Evolutionary conservation across 306 rosid genomes (phyloP).

Genomic region (Gastrolobium bilobum): DNA sequence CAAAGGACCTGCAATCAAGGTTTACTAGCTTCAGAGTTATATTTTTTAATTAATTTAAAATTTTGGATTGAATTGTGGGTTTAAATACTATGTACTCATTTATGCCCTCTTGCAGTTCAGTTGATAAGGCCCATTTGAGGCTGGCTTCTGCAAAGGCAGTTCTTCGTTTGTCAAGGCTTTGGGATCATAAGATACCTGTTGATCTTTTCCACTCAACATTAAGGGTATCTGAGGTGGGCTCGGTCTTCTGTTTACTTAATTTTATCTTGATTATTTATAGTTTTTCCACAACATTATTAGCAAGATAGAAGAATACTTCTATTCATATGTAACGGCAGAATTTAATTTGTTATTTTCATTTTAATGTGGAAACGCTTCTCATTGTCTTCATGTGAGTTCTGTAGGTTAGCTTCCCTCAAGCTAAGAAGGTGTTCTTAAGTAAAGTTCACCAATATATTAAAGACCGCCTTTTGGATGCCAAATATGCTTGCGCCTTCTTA

Average conservation of each 20-base stretch:
- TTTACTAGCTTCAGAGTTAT: constrained; percentile 51
- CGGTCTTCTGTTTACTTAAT: constrained; percentile 33
- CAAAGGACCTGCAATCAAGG: constrained; percentile 86
- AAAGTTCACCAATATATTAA: constrained; percentile 91
- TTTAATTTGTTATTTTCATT: constrained; percentile 42
- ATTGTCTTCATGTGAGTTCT: constrained; percentile 57
- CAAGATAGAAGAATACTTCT: constrained; percentile 36
- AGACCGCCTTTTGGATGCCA: constrained; percentile 91
- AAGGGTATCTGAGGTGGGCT: constrained; percentile 80
- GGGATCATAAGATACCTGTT: constrained; percentile 93
- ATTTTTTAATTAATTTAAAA: neutral
- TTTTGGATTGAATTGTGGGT: constrained; percentile 37
- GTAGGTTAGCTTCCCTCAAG: constrained; percentile 84
- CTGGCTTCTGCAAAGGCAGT: constrained; percentile 97
- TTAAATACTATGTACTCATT: constrained; percentile 46
- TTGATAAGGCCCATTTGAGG: constrained; percentile 90
- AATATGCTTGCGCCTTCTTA: constrained; percentile 89
- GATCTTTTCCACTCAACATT: constrained; percentile 84
- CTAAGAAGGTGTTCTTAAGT: constrained; percentile 73
- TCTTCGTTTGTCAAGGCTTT: constrained; percentile 83
- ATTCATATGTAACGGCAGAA: constrained; percentile 9
- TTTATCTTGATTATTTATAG: constrained; percentile 38
- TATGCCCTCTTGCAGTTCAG: constrained; percentile 73
- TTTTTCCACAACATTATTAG: constrained; percentile 40
- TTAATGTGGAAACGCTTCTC: constrained; percentile 44